Conservation (phyloP, 371 early-diverging fungal species). For the Choanephora cucurbitarum region DNA sequence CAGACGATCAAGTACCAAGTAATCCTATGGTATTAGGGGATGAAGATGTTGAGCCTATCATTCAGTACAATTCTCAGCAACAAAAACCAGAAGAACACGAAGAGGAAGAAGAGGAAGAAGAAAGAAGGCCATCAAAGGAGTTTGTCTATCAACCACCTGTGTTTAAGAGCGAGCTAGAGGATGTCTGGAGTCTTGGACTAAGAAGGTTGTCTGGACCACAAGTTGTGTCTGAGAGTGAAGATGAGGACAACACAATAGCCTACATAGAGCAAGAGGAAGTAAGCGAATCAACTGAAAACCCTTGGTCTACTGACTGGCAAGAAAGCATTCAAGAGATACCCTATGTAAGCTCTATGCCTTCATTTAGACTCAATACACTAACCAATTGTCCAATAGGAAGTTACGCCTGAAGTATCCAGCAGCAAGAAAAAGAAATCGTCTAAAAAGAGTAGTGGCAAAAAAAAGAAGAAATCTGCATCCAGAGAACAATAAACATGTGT, state of each 20-base stretch:
- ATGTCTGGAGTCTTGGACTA: constrained; percentile 24
- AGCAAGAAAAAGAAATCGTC: not conserved
- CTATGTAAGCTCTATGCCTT: not conserved
- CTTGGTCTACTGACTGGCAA: constrained; percentile 20
- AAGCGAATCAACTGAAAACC: constrained; percentile 20
- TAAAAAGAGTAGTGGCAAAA: not conserved
- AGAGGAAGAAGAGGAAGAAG: constrained; percentile 9
- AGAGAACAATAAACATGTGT: too few species aligned
- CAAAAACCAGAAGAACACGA: constrained; percentile 1
- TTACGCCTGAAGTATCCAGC: not conserved
- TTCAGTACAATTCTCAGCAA: constrained; percentile 18
- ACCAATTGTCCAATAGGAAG: not conserved
- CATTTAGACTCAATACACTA: not conserved
- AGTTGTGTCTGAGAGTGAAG: constrained; percentile 31
- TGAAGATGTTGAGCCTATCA: constrained; percentile 53
- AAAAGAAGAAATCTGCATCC: not conserved
- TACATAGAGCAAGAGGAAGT: too few species aligned
- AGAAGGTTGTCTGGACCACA: constrained; percentile 13
- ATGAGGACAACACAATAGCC: constrained; percentile 14
- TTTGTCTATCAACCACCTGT: constrained; percentile 8
- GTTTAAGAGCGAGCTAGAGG: constrained; percentile 27
- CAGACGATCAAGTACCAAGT: constrained; percentile 38
- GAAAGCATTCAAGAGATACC: not conserved
- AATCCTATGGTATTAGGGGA: constrained; percentile 64
- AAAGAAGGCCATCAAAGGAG: constrained; percentile 4